Evolutionary conservation across 352 stramenopile genomes (phyloP).

Genomic region (Phytopythium aichiense): DNA sequence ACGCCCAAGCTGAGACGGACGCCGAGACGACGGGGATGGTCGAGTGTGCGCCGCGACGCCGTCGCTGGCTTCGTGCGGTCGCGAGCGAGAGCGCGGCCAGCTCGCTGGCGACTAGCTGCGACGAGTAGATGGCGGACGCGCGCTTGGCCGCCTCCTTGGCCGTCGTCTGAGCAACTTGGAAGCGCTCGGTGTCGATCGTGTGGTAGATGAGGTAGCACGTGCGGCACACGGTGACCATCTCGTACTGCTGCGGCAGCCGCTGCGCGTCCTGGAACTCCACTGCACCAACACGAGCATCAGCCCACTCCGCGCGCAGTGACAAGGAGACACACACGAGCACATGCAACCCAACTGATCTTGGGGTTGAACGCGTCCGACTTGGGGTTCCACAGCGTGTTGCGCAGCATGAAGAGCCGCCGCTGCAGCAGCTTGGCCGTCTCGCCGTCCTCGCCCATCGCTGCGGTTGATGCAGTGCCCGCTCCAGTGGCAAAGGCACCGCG

Average conservation of each 20-base stretch:
- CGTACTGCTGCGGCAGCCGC: constrained; percentile 39
- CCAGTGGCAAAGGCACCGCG: background rate
- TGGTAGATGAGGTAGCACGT: constrained; percentile 53
- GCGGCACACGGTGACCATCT: constrained; percentile 40
- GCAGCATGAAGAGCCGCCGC: constrained; percentile 62
- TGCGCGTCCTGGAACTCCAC: constrained; percentile 48
- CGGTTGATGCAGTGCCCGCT: background rate
- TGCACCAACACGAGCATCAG: constrained; percentile 8
- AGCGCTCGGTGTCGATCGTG: constrained; percentile 38
- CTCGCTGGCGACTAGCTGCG: constrained; percentile 27
- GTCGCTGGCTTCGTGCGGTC: background rate
- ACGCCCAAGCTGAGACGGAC: background rate
- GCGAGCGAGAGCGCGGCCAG: constrained; percentile 7
- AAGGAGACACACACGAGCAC: background rate
- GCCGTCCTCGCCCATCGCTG: background rate
- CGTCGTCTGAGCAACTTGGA: constrained; percentile 33
- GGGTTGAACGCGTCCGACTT: constrained; percentile 53
- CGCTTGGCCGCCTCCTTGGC: constrained; percentile 21
- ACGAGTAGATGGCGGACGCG: constrained; percentile 24
- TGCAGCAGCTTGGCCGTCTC: constrained; percentile 30
- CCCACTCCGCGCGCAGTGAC: background rate
- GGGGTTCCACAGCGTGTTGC: constrained; percentile 67
- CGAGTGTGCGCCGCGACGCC: background rate
- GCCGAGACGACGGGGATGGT: background rate
- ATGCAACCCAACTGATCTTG: constrained; percentile 19